Evolutionary conservation across 2,329 filamentous ascomycete species (phyloP).

Genomic region (Clarireedia paspali): DNA sequence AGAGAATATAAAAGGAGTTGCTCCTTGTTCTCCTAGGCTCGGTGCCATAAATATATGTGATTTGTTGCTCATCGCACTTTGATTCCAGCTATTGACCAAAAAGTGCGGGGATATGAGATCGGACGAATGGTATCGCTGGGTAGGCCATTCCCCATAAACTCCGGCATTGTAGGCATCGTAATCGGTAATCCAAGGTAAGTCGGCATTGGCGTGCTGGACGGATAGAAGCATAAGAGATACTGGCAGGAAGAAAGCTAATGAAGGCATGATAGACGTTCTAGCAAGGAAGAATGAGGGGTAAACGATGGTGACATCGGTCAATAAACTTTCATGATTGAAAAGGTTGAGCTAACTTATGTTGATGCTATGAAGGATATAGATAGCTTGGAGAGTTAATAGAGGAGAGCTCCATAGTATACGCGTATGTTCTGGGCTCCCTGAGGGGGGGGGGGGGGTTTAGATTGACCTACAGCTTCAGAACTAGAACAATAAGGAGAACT

Average conservation of each 20-base stretch:
- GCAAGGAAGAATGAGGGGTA: not conserved
- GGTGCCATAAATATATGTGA: conserved; percentile 8
- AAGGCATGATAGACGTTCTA: not conserved
- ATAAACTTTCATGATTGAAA: conserved; percentile 1
- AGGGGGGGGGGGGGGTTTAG: too few relatives aligned
- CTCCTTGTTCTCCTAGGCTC: not conserved
- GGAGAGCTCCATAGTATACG: not conserved
- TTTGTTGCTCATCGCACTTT: conserved; percentile 1
- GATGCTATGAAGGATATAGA: not conserved
- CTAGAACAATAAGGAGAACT: too few relatives aligned
- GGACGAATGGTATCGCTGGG: not conserved
- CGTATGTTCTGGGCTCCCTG: too few relatives aligned
- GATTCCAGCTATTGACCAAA: conserved; percentile 2
- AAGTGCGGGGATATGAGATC: conserved; percentile 1
- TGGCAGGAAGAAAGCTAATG: not conserved
- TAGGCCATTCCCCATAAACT: conserved; percentile 2
- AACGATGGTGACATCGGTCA: conserved; percentile 5
- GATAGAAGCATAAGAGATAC: not conserved
- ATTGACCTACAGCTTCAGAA: too few relatives aligned
- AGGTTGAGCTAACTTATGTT: not conserved
- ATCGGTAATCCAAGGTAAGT: not conserved
- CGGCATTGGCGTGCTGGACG: not conserved
- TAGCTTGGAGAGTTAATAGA: not conserved
- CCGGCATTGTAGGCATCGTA: conserved; percentile 1
- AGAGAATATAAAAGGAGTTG: not conserved